Base-by-base conservation (phyloP, 345 rosid genomes). In the Corchorus olitorius region DNA sequence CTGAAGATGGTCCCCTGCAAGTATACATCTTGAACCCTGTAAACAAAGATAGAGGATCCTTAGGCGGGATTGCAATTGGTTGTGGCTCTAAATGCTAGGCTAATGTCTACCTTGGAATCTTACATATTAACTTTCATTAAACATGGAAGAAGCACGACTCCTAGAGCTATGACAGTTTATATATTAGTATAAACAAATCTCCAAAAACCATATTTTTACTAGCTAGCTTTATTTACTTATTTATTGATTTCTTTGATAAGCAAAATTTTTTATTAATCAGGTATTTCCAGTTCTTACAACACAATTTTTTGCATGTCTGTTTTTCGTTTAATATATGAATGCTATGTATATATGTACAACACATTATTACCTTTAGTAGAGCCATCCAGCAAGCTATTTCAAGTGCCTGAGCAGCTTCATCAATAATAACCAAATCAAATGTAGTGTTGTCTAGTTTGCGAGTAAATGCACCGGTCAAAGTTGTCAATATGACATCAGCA, bases 391-490 rank as follows among this genome's bases (percentile, higher is more conserved):
- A 93, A 49, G 98, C 93, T 78, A 96, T 89, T 86, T 96, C 99
- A 83, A 96, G 98, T 1, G 97, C 98, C 86, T 91, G 99, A 48
- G 99, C 98, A 82, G 98, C 98, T 90, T 96, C 99, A 79, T 96
- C 99, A 8, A 93, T 96, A 53, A 96, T 90, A 62, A 96, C 97
- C 90, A 96, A 86, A 80, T 96, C 98, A 82, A 92, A 93, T 72
- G 93, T 86, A 64, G 84, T 84, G 41, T 77, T 84, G 54, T 92
- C 92, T 50, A 96, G 88, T 83, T 96, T 92, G 67, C 73, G 87
- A 78, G 99, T 75, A 69, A 82, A 72, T 58, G 99, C 94, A 84
- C 98, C 98, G 78, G 97, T 93, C 86, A 96, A 84, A 75, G 98
- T 93, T 59, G 97, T 86, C 86, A 96, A 84, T 73, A 92, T 83